Evolutionary conservation across 805 yeast species (phyloP).

Genomic region (Myxozyma monticola): DNA sequence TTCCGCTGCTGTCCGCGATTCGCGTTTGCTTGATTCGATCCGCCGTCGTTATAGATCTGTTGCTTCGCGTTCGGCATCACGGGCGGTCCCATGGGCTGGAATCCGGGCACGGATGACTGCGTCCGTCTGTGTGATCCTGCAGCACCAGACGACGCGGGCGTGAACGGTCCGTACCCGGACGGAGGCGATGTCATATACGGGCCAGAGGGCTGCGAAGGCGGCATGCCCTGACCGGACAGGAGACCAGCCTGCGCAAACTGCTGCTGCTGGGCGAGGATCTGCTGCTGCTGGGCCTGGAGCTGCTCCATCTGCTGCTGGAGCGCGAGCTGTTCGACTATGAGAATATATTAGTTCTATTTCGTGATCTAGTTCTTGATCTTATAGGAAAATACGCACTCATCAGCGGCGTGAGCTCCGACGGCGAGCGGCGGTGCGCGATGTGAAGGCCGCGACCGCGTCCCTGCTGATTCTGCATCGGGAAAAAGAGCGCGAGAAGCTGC

Average conservation of each 20-base stretch:
- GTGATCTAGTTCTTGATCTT: too few species aligned
- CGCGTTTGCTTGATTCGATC: neutral
- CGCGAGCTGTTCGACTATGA: slow-evolving; percentile 65
- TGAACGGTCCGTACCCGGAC: slow-evolving; percentile 11
- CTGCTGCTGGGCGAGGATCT: slow-evolving; percentile 65
- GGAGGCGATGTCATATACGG: slow-evolving; percentile 24
- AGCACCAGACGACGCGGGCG: slow-evolving; percentile 1
- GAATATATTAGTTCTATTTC: neutral
- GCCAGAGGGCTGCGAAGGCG: slow-evolving; percentile 17
- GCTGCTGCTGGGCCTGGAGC: slow-evolving; percentile 91
- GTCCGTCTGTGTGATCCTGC: slow-evolving; percentile 39
- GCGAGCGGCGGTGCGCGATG: slow-evolving; percentile 95
- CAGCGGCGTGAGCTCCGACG: slow-evolving; percentile 88
- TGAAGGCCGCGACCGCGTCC: slow-evolving; percentile 57
- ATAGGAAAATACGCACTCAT: slow-evolving; percentile 57
- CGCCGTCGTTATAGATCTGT: slow-evolving; percentile 5
- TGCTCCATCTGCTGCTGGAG: slow-evolving; percentile 89
- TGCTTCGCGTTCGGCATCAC: slow-evolving; percentile 1
- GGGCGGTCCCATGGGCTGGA: slow-evolving; percentile 21
- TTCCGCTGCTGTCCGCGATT: slow-evolving; percentile 22
- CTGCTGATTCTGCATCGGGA: slow-evolving; percentile 23
- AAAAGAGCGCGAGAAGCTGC: neutral
- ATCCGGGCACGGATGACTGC: slow-evolving; percentile 37
- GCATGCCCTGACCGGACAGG: slow-evolving; percentile 16
- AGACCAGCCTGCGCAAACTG: slow-evolving; percentile 39